phyloP scores from a whole-genome alignment of 148 eudicot genomes.

The Simmondsia chinensis region DNA sequence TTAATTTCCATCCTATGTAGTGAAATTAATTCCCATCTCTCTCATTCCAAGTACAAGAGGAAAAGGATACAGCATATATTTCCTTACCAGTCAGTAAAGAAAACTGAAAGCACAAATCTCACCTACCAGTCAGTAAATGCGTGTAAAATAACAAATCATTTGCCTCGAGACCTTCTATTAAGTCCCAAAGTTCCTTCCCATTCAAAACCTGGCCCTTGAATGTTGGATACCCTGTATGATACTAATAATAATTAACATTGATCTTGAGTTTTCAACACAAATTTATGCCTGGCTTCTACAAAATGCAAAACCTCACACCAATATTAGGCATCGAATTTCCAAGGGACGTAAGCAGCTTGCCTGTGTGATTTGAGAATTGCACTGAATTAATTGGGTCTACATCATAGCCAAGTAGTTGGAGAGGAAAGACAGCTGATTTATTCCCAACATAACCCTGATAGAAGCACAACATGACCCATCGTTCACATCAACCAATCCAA shows the following conservation, averaged over 20 bases:
- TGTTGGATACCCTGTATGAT: slow-evolving; percentile 84
- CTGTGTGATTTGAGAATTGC: slow-evolving; percentile 98
- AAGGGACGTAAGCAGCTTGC: slow-evolving; percentile 49
- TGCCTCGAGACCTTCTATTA: slow-evolving; percentile 88
- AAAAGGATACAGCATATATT: too few species aligned
- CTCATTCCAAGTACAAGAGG: too few species aligned
- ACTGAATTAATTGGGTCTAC: slow-evolving; percentile 96
- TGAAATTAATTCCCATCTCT: too few species aligned
- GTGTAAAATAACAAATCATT: slow-evolving; percentile 81
- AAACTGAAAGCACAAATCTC: background rate
- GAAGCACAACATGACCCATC: background rate
- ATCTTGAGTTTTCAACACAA: background rate
- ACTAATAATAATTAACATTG: slow-evolving; percentile 9
- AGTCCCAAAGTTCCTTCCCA: slow-evolving; percentile 78
- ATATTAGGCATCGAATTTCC: slow-evolving; percentile 9
- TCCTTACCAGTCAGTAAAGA: too few species aligned
- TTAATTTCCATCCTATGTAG: too few species aligned
- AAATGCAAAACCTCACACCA: slow-evolving; percentile 13
- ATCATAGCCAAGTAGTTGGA: slow-evolving; percentile 90
- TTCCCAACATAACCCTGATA: slow-evolving; percentile 93
- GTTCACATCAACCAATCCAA: slow-evolving; percentile 4
- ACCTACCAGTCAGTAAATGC: slow-evolving; percentile 85
- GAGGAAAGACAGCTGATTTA: slow-evolving; percentile 96
- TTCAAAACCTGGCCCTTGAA: slow-evolving; percentile 92
- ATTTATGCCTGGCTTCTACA: slow-evolving; percentile 8